Evolutionary conservation across 805 yeast genomes (phyloP), one percentile per base, ranked within the genome.

Genomic region (Scheffersomyces ergatensis): DNA sequence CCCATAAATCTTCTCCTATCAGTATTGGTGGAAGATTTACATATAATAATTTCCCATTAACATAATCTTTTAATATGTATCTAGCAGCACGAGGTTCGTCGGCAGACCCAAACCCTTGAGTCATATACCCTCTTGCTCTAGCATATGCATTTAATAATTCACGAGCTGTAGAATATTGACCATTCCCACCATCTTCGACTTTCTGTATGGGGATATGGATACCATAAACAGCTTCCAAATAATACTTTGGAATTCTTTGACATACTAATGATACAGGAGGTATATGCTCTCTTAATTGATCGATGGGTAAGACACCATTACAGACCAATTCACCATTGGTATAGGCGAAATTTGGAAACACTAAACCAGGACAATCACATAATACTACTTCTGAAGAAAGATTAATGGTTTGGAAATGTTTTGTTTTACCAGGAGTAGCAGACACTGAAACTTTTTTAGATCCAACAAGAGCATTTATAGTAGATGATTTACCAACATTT

Each of bases 301-400:
- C 99, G 53, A 93, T 93, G 16, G 99, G 99, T 42, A 93, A 74
- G n/a, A 93, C 96, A 76, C 99, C 99, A 57, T 89, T 88, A 70
- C 97, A 89, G 0, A 93, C 99, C 55, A 93, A 76, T 55, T 93
- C 99, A 53, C 95, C 98, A 57, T 89, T 90, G 18, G 97, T 87
- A 60, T 86, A 87, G 5, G 98, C 98, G 60, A 93, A 93, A 57
- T 92, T 93, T 18, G 99, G 99, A 72, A 93, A 93, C 14, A 93
- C 99, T 46, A 93, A 74, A 77, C 99, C 99, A 2, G 99, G 99
- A 73, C 99, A 93, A 74, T 93, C 99, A 67, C 98, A 93, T 39
- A 93, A 72, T 50, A 89, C 75, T 2, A 93, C 93, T 27, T 84
- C 76, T 38, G 85, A 86, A 1, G 96, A 80, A 34, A 93, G 74